Evolutionary conservation across 2,329 filamentous ascomycete species (phyloP).

Genomic region (Cladosporium oxysporum): DNA sequence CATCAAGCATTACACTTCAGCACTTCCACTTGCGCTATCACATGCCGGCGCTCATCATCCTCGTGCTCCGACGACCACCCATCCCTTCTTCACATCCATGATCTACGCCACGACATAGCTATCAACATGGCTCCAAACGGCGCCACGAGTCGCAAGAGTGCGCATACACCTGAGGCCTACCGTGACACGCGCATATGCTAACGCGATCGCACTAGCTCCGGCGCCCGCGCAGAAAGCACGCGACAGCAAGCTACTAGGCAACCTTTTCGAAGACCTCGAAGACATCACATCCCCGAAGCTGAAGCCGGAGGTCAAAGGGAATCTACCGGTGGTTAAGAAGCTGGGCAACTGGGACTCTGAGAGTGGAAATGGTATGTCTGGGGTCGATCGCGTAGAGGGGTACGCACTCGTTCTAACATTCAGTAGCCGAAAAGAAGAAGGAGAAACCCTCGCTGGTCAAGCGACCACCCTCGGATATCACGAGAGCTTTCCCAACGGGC

Average conservation of each 20-base stretch:
- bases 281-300: constrained; percentile 26
- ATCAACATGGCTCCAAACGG: constrained; percentile 36
- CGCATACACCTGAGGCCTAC: constrained; percentile 16
- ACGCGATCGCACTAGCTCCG: constrained; percentile 27
- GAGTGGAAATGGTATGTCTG: constrained; percentile 26
- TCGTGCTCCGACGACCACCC: neutral
- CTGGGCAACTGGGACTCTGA: constrained; percentile 38
- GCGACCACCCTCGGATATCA: constrained; percentile 72
- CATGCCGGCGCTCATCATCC: neutral
- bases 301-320: constrained; percentile 32
- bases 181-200: constrained; percentile 21
- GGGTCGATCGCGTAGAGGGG: neutral
- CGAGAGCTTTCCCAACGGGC: constrained; percentile 78
- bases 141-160: constrained; percentile 35
- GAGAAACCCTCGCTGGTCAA: constrained; percentile 39
- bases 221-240: constrained; percentile 27
- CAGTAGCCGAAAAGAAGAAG: constrained; percentile 21
- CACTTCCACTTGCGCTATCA: constrained; percentile 4
- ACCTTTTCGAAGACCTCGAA: constrained; percentile 35
- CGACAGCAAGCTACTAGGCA: constrained; percentile 26
- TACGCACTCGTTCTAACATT: neutral
- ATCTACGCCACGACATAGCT: neutral
- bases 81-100: constrained; percentile 1
- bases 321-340: constrained; percentile 35
- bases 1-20: neutral